These are phyloP conservation scores for Kodamaea kaohsiungensis DNA, from an alignment of 805 yeast genomes.

Conservation along the genomic window DNA sequence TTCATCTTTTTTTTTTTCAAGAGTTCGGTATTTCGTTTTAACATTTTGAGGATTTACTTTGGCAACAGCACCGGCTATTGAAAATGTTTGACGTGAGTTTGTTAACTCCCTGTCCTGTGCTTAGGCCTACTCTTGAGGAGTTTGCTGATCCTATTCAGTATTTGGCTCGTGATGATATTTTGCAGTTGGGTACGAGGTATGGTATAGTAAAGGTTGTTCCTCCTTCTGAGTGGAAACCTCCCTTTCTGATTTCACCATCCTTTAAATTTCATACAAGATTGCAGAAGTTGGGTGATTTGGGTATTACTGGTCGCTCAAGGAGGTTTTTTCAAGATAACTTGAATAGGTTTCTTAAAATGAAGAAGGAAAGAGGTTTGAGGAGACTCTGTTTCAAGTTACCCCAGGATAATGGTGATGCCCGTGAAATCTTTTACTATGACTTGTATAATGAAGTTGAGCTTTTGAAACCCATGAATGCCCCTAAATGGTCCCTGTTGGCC, in stretches of 20 bases:
- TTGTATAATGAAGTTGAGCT: constrained; percentile 34
- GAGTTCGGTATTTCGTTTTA: not conserved
- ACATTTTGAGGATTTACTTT: not conserved
- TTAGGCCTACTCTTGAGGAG: constrained; percentile 45
- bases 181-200: constrained; percentile 43
- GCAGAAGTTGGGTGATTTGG: constrained; percentile 67
- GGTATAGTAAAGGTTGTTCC: constrained; percentile 58
- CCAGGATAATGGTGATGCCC: not conserved
- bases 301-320: constrained; percentile 61
- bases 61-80: not conserved
- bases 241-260: constrained; percentile 52
- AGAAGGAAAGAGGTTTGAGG: constrained; percentile 22
- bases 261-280: constrained; percentile 68
- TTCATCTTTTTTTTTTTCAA: not conserved
- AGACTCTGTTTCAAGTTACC: constrained; percentile 6
- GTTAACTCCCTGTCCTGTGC: constrained; percentile 38
- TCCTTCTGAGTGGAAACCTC: constrained; percentile 55
- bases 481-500: constrained; percentile 6
- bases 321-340: constrained; percentile 62
- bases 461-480: constrained; percentile 8
- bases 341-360: constrained; percentile 56
- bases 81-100: constrained; percentile 4
- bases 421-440: constrained; percentile 38
- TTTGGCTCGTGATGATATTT: constrained; percentile 41
- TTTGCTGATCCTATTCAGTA: constrained; percentile 53